Base-by-base conservation (phyloP, 805 yeast genomes). In the Candida dendrica region DNA sequence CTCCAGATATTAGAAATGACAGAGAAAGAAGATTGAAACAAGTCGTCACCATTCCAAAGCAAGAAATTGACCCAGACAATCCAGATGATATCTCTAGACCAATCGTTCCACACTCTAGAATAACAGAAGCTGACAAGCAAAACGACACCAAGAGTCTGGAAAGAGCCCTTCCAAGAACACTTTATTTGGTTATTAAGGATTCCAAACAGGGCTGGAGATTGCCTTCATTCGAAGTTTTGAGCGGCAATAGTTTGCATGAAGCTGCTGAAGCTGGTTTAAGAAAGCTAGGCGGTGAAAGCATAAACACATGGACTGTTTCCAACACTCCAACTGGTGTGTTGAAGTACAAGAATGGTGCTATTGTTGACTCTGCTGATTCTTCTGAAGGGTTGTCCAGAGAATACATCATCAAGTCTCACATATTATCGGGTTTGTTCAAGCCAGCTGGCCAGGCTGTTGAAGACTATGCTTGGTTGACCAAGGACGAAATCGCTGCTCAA, bases 271-370 rank as follows among this genome's bases (percentile, higher is more conserved):
- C 72, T 38, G 95, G 95, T 0, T 65, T 93, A 42, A 73, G 78
- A 58, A 52, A 62, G 18, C 53, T 84, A 17, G 96, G 96, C 16
- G 95, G 96, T 27, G 75, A 71, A 10, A 61, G 72, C 42, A 75
- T 93, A 59, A 84, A 88, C 64, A 83, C 88, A 36, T 91, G 95
- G 86, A 77, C 84, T 17, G 95, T 93, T n/a, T 88, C 98, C 19
- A 78, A 77, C 43, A 84, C 84, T 5, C 98, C 98, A 34, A 82
- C 90, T 34, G 89, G 81, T 36, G 78, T 83, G 1, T 56, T 82
- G 47, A 69, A 76, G 50, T 72, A 67, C 47, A 40, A 47, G 11
- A 45, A 52, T 7, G 51, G 44, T 13, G 51, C 58, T 2, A 22
- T 52, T 22, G 58, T 58, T 14, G 42, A 48, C 8, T 36, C 48